These are phyloP conservation scores for Rhodamnia argentea DNA, from an alignment of 345 rosid species.

Conservation along the genomic window DNA sequence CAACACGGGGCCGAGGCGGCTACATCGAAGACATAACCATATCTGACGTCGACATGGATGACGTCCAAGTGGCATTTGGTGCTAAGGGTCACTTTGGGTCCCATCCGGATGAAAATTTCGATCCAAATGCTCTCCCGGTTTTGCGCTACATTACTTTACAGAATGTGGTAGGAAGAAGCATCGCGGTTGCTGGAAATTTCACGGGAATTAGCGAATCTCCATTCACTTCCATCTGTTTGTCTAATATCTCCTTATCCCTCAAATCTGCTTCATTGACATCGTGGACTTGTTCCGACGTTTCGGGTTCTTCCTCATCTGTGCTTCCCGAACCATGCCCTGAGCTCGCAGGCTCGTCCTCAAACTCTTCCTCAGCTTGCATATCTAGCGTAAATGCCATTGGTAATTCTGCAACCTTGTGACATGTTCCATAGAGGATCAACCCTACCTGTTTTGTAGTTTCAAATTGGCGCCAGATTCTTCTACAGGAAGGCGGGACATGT, in stretches of 20 bases:
- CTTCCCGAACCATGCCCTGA: slow-evolving; percentile 60
- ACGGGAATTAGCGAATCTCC: slow-evolving; percentile 66
- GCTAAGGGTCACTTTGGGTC: slow-evolving; percentile 51
- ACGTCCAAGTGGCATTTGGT: slow-evolving; percentile 34
- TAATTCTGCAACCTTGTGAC: slow-evolving; percentile 34
- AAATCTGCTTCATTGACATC: slow-evolving; percentile 14
- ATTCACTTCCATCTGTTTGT: slow-evolving; percentile 57
- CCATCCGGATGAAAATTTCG: slow-evolving; percentile 76
- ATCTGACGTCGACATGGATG: slow-evolving; percentile 29
- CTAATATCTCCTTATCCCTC: slow-evolving; percentile 40
- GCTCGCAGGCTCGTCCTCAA: slow-evolving; percentile 20
- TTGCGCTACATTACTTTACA: slow-evolving; percentile 33
- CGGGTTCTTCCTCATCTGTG: slow-evolving; percentile 66
- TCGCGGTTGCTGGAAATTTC: slow-evolving; percentile 57
- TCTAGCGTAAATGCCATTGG: slow-evolving; percentile 7
- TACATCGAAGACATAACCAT: slow-evolving; percentile 50
- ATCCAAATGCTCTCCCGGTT: slow-evolving; percentile 59
- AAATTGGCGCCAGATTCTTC: slow-evolving; percentile 38
- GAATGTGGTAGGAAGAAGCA: slow-evolving; percentile 46
- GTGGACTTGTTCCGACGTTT: slow-evolving; percentile 69
- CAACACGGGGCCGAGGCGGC: slow-evolving; percentile 81
- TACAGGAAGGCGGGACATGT: not conserved
- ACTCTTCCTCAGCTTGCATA: slow-evolving; percentile 26
- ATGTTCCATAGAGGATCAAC: not conserved
- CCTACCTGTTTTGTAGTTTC: slow-evolving; percentile 8